These are phyloP conservation scores for Prunus davidiana DNA, from an alignment of 306 rosid species.

Conservation along the genomic window DNA sequence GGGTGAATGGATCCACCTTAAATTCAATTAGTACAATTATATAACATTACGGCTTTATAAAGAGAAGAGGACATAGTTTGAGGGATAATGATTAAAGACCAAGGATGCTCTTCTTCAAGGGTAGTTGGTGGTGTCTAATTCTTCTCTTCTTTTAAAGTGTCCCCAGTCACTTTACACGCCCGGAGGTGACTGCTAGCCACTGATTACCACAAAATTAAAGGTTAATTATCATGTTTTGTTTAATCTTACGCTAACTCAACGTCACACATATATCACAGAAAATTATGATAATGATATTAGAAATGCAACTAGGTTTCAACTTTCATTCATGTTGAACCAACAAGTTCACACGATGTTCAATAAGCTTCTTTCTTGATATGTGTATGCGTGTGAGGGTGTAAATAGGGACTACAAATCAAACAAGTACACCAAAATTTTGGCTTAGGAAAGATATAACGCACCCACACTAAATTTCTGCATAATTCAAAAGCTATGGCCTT, in stretches of 20 bases:
- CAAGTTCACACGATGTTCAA: too few species aligned
- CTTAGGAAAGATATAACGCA: too few species aligned
- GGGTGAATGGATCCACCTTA: conserved; percentile 19
- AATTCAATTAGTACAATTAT: conserved; percentile 27
- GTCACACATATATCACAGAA: not conserved
- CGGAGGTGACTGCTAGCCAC: conserved; percentile 8
- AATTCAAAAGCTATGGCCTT: too few species aligned
- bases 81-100: conserved; percentile 41
- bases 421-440: too few species aligned
- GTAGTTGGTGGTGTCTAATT: conserved; percentile 32
- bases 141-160: conserved; percentile 5
- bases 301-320: not conserved
- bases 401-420: not conserved
- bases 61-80: conserved; percentile 27
- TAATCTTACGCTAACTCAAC: not conserved
- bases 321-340: not conserved
- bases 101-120: conserved; percentile 15
- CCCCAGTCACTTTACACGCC: conserved; percentile 10
- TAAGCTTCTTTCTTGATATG: too few species aligned
- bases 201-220: conserved; percentile 11
- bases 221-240: not conserved
- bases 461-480: too few species aligned
- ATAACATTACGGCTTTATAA: conserved; percentile 19
- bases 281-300: not conserved
- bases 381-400: too few species aligned